Percentiles rank a stretch among this genome's conserved stretches.
Conservation (phyloP, 2,329 filamentous ascomycete genomes). For the Xylariaceae sp. region DNA sequence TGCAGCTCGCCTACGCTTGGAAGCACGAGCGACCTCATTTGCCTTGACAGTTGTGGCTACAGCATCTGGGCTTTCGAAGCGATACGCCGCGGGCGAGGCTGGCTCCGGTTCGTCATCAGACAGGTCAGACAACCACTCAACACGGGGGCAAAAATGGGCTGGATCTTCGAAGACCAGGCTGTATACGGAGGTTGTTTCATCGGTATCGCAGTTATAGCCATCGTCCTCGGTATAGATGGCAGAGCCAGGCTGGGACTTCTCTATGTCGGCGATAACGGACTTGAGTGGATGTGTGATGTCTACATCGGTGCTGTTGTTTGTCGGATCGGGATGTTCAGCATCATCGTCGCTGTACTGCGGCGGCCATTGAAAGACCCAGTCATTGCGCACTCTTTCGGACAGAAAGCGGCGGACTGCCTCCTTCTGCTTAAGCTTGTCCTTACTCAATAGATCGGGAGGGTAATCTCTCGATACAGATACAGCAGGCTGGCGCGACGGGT, state of each 20-base stretch:
- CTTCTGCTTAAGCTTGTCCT: conserved; percentile 58
- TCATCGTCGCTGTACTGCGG: conserved; percentile 20
- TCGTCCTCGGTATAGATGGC: conserved; percentile 33
- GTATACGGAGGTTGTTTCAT: conserved; percentile 37
- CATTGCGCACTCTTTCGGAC: conserved; percentile 48
- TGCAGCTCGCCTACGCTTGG: conserved; percentile 51
- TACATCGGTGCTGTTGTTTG: background rate
- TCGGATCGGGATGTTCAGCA: background rate
- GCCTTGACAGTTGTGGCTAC: conserved; percentile 40
- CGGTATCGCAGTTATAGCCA: conserved; percentile 34
- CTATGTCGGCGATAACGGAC: conserved; percentile 3
- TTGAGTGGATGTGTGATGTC: background rate
- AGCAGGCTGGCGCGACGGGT: conserved; percentile 29
- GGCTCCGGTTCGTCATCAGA: conserved; percentile 47
- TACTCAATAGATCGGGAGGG: conserved; percentile 56
- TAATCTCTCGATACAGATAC: conserved; percentile 38
- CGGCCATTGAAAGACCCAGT: conserved; percentile 59
- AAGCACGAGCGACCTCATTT: conserved; percentile 44
- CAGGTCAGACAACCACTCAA: conserved; percentile 54
- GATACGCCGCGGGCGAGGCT: conserved; percentile 41
- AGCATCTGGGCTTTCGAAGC: conserved; percentile 47
- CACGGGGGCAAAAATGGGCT: conserved; percentile 44
- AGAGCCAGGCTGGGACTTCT: conserved; percentile 22
- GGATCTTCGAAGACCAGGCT: conserved; percentile 48
- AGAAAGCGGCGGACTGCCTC: conserved; percentile 56